These are phyloP conservation scores for Rosa rugosa DNA, from an alignment of 306 rosid species.

Conservation along the genomic window DNA sequence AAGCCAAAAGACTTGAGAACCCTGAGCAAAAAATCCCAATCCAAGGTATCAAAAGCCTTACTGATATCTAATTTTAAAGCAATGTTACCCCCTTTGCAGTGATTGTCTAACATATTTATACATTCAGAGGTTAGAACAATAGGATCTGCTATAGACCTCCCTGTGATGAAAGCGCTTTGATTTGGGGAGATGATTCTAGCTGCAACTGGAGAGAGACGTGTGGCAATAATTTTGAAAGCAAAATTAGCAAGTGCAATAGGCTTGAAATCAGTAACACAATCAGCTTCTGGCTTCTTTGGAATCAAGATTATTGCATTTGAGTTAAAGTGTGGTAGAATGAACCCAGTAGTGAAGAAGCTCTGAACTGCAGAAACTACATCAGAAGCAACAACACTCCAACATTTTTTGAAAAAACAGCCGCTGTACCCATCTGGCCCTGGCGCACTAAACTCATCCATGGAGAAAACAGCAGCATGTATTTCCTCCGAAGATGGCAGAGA, in stretches of 20 bases:
- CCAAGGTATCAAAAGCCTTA: not conserved
- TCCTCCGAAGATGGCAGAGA: too few species aligned
- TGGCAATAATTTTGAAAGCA: not conserved
- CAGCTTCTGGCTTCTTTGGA: not conserved
- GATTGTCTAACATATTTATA: not conserved
- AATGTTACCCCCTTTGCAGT: not conserved
- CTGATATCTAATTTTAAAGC: not conserved
- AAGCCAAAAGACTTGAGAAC: too few species aligned
- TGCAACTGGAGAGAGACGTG: not conserved
- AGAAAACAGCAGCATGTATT: too few species aligned
- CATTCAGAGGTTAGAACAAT: not conserved
- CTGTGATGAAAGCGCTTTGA: too few species aligned
- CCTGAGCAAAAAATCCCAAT: not conserved
- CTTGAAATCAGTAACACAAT: not conserved
- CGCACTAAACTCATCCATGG: not conserved
- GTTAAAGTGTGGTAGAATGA: not conserved
- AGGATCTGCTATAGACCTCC: not conserved
- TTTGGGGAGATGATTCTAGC: too few species aligned
- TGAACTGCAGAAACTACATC: not conserved
- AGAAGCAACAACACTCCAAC: not conserved
- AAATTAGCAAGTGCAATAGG: not conserved
- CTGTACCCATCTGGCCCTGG: not conserved
- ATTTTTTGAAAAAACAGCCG: not conserved
- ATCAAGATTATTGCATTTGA: not conserved
- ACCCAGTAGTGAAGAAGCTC: not conserved